Evolutionary conservation across 371 early-diverging fungal species (phyloP).

Genomic region (Apophysomyces variabilis): DNA sequence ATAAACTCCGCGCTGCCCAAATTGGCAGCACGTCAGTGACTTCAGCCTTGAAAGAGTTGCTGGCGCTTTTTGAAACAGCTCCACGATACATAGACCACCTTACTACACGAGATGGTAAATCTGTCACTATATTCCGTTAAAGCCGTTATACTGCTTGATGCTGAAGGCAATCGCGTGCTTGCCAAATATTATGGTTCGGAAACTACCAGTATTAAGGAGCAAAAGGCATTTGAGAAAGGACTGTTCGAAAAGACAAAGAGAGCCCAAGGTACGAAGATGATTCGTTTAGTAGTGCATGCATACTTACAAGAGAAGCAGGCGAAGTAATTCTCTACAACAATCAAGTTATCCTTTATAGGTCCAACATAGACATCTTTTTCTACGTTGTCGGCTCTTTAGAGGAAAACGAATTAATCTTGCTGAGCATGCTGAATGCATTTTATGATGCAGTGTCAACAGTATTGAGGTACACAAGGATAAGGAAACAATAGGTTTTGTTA

Average conservation of each 20-base stretch:
- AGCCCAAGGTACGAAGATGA: conserved; percentile 54
- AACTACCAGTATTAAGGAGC: conserved; percentile 75
- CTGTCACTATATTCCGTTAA: conserved; percentile 84
- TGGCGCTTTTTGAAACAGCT: background rate
- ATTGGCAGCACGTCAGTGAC: background rate
- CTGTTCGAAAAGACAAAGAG: conserved; percentile 90
- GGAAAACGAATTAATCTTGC: conserved; percentile 93
- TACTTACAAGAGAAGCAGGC: conserved; percentile 38
- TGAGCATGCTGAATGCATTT: conserved; percentile 78
- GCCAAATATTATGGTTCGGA: conserved; percentile 88
- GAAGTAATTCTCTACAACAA: conserved; percentile 93
- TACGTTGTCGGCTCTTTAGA: conserved; percentile 91
- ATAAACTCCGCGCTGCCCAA: background rate
- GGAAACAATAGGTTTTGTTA: background rate
- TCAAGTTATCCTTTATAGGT: conserved; percentile 87
- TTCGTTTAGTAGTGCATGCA: background rate
- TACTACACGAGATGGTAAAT: conserved; percentile 64
- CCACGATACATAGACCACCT: background rate
- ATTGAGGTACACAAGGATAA: conserved; percentile 64
- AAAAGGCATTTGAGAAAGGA: conserved; percentile 89
- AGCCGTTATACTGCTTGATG: conserved; percentile 90
- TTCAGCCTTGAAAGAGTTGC: background rate
- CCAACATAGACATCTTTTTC: conserved; percentile 85
- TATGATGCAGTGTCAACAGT: conserved; percentile 85
- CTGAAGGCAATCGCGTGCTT: conserved; percentile 90